Evolutionary conservation across 164 flowering plant genomes (phyloP).

Genomic region (Vitis cinerea): DNA sequence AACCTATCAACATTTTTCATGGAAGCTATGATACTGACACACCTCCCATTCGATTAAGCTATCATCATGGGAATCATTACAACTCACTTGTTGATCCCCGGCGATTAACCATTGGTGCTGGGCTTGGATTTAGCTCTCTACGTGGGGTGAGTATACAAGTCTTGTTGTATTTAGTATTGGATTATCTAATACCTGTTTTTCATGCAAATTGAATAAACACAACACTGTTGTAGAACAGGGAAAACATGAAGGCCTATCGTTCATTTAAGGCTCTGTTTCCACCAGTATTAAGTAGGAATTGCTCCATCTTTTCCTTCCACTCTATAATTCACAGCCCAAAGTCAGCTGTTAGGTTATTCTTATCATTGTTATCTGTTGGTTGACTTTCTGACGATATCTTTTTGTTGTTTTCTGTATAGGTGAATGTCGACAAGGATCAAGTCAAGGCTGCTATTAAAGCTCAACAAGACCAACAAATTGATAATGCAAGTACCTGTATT

Average conservation of each 20-base stretch:
- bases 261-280: no score
- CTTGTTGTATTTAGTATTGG: neutral
- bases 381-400: no score
- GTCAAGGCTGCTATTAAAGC: slow-evolving; percentile 98
- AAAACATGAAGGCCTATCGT: no score
- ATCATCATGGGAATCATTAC: slow-evolving; percentile 97
- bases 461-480: slow-evolving; percentile 97
- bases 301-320: no score
- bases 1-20: slow-evolving; percentile 95
- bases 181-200: neutral
- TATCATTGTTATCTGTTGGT: no score
- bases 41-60: slow-evolving; percentile 90
- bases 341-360: no score
- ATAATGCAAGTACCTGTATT: slow-evolving; percentile 55
- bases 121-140: slow-evolving; percentile 94
- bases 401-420: slow-evolving; percentile 35
- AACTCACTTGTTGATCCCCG: slow-evolving; percentile 98
- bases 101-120: slow-evolving; percentile 83
- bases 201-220: no score
- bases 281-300: no score
- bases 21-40: slow-evolving; percentile 84
- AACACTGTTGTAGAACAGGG: no score
- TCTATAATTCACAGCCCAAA: no score
- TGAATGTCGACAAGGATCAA: slow-evolving; percentile 77
- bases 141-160: slow-evolving; percentile 62